phyloP scores from a whole-genome alignment of 805 yeast species.

The Pichia nanzhaoensis region DNA sequence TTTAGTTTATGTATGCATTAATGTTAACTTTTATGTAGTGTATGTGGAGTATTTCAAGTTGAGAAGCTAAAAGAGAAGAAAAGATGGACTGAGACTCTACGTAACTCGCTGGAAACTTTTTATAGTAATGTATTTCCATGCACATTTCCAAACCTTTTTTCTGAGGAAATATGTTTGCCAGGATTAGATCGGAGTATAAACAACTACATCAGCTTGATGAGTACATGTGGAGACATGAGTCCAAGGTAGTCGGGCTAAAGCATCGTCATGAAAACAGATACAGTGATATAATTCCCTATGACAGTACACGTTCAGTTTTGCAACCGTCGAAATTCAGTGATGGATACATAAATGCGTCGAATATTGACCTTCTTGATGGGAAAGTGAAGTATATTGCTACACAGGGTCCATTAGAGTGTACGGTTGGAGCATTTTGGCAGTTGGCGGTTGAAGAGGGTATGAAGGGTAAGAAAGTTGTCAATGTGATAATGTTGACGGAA shows the following conservation, averaged over 20 bases:
- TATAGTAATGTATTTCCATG: too few species aligned
- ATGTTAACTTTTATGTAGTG: too few species aligned
- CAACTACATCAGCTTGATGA: constrained; percentile 1
- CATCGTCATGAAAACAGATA: constrained; percentile 41
- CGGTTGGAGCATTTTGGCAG: constrained; percentile 41
- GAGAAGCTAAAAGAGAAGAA: too few species aligned
- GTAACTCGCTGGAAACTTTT: too few species aligned
- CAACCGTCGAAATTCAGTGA: constrained; percentile 19
- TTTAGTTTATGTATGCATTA: too few species aligned
- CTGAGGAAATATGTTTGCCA: too few species aligned
- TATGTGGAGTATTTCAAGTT: too few species aligned
- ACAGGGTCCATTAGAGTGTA: constrained; percentile 52
- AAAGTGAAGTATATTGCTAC: constrained; percentile 48
- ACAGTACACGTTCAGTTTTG: constrained; percentile 31
- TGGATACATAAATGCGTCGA: constrained; percentile 36
- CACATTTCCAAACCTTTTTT: too few species aligned
- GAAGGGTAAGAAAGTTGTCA: constrained; percentile 27
- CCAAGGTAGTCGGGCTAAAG: neutral
- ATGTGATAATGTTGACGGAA: constrained; percentile 71
- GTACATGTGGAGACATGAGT: neutral
- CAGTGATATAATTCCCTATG: constrained; percentile 57
- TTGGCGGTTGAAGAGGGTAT: constrained; percentile 17
- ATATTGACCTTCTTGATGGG: constrained; percentile 14
- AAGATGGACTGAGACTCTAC: too few species aligned
- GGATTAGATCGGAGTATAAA: neutral